Percentiles rank a stretch among this genome's conserved stretches.
Conservation (phyloP, 2,329 filamentous ascomycete species). For the Macrophomina tecta region DNA sequence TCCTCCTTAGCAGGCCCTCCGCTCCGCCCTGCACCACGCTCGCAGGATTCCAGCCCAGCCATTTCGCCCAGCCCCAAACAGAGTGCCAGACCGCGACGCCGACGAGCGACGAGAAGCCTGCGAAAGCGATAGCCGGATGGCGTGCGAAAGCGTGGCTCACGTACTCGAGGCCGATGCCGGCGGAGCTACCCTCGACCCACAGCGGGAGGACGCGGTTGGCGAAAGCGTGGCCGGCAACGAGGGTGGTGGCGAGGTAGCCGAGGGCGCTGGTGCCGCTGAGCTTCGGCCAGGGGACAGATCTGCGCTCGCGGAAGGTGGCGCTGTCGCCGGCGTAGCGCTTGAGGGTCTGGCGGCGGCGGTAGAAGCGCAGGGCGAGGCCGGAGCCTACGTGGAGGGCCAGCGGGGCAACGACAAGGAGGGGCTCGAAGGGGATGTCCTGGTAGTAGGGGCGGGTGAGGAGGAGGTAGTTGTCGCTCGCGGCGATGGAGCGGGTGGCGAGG, state of each 20-base stretch:
- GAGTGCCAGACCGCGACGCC: constrained; percentile 75
- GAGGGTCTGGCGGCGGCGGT: constrained; percentile 74
- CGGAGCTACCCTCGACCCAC: constrained; percentile 79
- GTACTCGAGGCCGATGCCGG: constrained; percentile 83
- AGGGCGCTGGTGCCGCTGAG: constrained; percentile 73
- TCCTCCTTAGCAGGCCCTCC: constrained; percentile 60
- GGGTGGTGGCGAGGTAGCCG: constrained; percentile 72
- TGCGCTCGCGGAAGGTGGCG: constrained; percentile 57
- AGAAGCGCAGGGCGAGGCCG: constrained; percentile 76
- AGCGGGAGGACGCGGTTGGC: constrained; percentile 79
- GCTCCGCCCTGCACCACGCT: constrained; percentile 56
- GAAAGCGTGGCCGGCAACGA: constrained; percentile 74
- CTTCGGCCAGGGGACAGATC: constrained; percentile 67
- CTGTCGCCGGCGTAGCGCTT: constrained; percentile 73
- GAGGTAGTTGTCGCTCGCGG: constrained; percentile 80
- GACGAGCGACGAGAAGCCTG: constrained; percentile 73
- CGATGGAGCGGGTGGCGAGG: constrained; percentile 55
- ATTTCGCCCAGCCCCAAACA: constrained; percentile 84
- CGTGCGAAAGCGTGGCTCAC: constrained; percentile 84
- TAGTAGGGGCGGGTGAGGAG: constrained; percentile 92
- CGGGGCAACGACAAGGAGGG: constrained; percentile 77
- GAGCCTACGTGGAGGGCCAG: constrained; percentile 77
- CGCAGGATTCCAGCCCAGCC: constrained; percentile 70
- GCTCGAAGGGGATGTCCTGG: constrained; percentile 78
- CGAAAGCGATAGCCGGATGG: constrained; percentile 69